Evolutionary conservation across 805 yeast genomes (phyloP), one percentile per base, ranked within the genome.

Genomic region (Myxozyma mucilagina): DNA sequence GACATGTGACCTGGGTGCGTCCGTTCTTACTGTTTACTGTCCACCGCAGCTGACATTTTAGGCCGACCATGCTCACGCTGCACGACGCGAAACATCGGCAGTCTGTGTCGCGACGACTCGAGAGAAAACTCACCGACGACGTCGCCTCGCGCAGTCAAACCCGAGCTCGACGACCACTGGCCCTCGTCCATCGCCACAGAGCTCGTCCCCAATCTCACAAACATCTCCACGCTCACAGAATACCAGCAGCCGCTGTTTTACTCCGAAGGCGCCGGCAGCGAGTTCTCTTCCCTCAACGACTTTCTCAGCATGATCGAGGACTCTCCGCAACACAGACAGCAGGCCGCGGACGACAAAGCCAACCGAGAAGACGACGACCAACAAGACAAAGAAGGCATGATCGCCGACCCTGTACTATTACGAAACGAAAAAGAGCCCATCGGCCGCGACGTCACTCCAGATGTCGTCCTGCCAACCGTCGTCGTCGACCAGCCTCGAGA

Each of bases 221-320:
- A 24, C 29, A 36, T 60, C 44, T 43, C 54, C 14, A 49, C 48
- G 14, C 52, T 56, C 32, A 50, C 65, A 36, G 56, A 53, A 5
- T 53, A 66, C 29, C 69, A 68, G 77, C 57, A 76, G 63, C 94
- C 96, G 0, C 83, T 87, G 59, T 91, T 91, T 75, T 87, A 84
- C 65, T 88, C 96, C 0, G 97, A 91, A 69, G 96, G 91, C 0
- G 67, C 61, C 5, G 96, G 96, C 1, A 86, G 94, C 20, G 97
- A 92, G 75, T 91, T 92, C 71, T 85, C 90, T 63, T 90, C 97
- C 0, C 78, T 92, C 66, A 90, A 90, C 61, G 97, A 92, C 71
- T 92, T 92, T 69, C 76, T 92, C 55, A 85, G 92, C 1, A 89
- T 92, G 89, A 83, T 92, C 48, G 97, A 92, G 68, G 97, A 91